A percentile compares a stretch with the other conserved stretches of the same genome.
These are phyloP conservation scores for Globisporangium echinulatum DNA, from an alignment of 352 stramenopile species.

Conservation along the genomic window DNA sequence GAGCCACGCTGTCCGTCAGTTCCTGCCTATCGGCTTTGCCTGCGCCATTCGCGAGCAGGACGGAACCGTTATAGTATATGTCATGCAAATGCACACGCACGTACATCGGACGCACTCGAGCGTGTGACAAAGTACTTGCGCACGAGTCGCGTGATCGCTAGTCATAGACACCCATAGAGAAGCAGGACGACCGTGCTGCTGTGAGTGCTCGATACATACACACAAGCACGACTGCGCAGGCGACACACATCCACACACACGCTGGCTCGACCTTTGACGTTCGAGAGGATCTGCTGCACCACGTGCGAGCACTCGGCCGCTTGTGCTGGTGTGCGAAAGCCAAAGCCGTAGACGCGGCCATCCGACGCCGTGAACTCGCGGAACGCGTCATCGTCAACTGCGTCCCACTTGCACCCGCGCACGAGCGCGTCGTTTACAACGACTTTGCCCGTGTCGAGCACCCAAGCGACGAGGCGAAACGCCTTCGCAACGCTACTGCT, in stretches of 20 bases:
- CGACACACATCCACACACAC: neutral
- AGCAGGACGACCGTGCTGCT: too few relatives aligned
- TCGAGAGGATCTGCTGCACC: conserved; percentile 33
- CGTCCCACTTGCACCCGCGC: conserved; percentile 35
- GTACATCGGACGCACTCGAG: conserved; percentile 4
- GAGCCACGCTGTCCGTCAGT: too few relatives aligned
- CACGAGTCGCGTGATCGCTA: conserved; percentile 8
- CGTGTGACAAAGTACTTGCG: conserved; percentile 2
- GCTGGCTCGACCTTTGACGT: conserved; percentile 25
- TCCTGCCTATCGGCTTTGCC: too few relatives aligned
- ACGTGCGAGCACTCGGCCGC: conserved; percentile 45
- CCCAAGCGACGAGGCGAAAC: conserved; percentile 51
- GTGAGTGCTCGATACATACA: neutral
- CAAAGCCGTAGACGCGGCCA: conserved; percentile 38
- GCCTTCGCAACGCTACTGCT: conserved; percentile 18
- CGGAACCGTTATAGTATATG: too few relatives aligned
- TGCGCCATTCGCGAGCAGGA: too few relatives aligned
- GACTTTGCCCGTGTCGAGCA: conserved; percentile 46
- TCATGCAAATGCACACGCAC: neutral
- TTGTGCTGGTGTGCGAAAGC: conserved; percentile 34
- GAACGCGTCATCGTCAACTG: conserved; percentile 21
- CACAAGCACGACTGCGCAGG: neutral
- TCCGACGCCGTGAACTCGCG: conserved; percentile 34
- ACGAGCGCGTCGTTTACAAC: conserved; percentile 44
- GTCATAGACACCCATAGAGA: too few relatives aligned